phyloP scores from a whole-genome alignment of 139 green algal species.

The Picochlorum sp. region DNA sequence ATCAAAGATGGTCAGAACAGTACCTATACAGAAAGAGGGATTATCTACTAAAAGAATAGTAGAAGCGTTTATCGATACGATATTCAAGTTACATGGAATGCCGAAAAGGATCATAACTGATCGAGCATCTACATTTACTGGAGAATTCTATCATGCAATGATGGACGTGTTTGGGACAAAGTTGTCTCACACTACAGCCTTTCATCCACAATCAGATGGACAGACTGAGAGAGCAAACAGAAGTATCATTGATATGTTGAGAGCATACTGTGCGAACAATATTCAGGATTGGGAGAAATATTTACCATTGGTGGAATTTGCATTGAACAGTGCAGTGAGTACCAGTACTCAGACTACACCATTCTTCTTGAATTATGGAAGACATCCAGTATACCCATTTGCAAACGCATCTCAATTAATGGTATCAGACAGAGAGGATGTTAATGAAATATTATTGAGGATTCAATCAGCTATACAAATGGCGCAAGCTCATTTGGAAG shows the following conservation, averaged over 20 bases:
- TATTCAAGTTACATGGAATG: slow-evolving; percentile 24
- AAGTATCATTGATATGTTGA: slow-evolving; percentile 42
- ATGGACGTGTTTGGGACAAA: slow-evolving; percentile 2
- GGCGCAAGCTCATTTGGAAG: not conserved
- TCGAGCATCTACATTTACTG: slow-evolving; percentile 16
- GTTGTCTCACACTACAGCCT: slow-evolving; percentile 13
- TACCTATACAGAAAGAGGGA: slow-evolving; percentile 8
- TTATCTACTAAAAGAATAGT: slow-evolving; percentile 19
- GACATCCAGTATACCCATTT: slow-evolving; percentile 19
- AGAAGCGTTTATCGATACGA: slow-evolving; percentile 9
- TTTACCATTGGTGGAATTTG: slow-evolving; percentile 35
- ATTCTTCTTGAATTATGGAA: slow-evolving; percentile 37
- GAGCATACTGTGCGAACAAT: slow-evolving; percentile 20
- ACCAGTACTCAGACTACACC: slow-evolving; percentile 18
- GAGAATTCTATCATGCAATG: slow-evolving; percentile 21
- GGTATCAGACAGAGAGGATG: not conserved
- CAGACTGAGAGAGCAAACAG: slow-evolving; percentile 55
- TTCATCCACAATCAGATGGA: slow-evolving; percentile 52
- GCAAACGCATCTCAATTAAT: not conserved
- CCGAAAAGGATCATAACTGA: slow-evolving; percentile 24
- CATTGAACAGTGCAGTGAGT: slow-evolving; percentile 36
- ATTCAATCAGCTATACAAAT: not conserved
- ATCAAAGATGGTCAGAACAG: slow-evolving; percentile 34
- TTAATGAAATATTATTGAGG: not conserved
- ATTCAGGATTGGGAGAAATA: slow-evolving; percentile 41